Percentiles rank a stretch among this genome's conserved stretches.
Conservation (phyloP, 1,139 yeast genomes). For the Kurtzmaniella natalensis region DNA sequence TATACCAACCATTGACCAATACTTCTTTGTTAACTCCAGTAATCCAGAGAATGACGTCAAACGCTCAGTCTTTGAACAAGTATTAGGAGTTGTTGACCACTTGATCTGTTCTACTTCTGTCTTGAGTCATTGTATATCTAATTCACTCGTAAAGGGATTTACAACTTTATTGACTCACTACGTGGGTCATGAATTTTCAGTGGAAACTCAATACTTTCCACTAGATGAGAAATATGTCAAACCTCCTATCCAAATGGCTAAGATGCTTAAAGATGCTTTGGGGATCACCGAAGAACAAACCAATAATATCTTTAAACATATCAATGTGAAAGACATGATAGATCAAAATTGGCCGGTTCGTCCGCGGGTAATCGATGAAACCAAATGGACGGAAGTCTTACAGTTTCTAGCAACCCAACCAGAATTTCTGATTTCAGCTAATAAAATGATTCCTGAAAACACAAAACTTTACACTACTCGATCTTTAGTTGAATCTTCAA, state of each 20-base stretch:
- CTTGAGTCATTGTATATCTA: neutral
- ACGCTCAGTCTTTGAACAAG: neutral
- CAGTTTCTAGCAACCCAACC: no score
- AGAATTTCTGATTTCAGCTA: no score
- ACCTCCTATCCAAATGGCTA: constrained; percentile 49
- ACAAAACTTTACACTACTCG: no score
- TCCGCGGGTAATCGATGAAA: constrained; percentile 30
- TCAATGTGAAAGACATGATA: constrained; percentile 15
- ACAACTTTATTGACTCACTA: neutral
- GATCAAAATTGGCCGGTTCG: constrained; percentile 22
- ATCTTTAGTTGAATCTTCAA: no score
- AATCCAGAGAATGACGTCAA: neutral
- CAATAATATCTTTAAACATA: constrained; percentile 30
- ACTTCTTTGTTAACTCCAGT: constrained; percentile 21
- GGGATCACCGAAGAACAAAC: constrained; percentile 44
- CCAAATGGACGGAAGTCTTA: constrained; percentile 50
- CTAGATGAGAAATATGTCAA: constrained; percentile 44
- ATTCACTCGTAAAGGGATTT: neutral
- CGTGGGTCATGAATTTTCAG: constrained; percentile 11
- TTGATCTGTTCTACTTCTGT: constrained; percentile 33
- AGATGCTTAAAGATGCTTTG: constrained; percentile 39
- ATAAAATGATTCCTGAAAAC: no score
- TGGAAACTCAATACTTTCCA: constrained; percentile 36
- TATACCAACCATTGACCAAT: constrained; percentile 22
- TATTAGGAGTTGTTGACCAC: constrained; percentile 19